Conservation (phyloP, 441 rosid genomes). For the Populus hybrid region DNA sequence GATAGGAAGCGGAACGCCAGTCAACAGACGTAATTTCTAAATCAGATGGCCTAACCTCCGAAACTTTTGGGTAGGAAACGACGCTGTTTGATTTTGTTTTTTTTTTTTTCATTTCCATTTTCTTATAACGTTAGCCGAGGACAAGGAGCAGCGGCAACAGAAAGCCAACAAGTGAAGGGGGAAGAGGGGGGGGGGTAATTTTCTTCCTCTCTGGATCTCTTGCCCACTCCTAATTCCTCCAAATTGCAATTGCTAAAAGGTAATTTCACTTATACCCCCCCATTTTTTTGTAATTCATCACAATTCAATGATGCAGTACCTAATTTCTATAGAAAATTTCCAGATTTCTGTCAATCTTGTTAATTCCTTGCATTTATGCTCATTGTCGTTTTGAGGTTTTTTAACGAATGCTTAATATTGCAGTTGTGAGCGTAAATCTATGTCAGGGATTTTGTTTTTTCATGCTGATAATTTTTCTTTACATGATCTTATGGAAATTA, state of each 20-base stretch:
- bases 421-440: neutral
- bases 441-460: neutral
- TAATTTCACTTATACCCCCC: neutral
- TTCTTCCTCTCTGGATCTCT: neutral
- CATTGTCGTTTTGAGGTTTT: neutral
- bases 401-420: too few species aligned
- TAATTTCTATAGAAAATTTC: neutral
- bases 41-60: neutral
- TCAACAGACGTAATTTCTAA: too few species aligned
- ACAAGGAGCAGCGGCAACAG: neutral
- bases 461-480: neutral
- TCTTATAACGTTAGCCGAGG: neutral
- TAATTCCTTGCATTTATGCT: neutral
- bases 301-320: neutral
- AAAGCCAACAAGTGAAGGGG: neutral
- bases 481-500: neutral
- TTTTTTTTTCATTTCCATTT: neutral
- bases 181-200: neutral
- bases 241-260: neutral
- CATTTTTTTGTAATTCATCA: neutral
- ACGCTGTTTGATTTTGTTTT: neutral
- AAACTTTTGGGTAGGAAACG: neutral
- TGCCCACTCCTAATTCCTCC: neutral
- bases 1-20: too few species aligned
- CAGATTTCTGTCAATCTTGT: neutral